Percentiles rank a stretch among this genome's conserved stretches.
phyloP scores from a whole-genome alignment of 371 early-diverging fungal species.

The Sporodiniella umbellata region DNA sequence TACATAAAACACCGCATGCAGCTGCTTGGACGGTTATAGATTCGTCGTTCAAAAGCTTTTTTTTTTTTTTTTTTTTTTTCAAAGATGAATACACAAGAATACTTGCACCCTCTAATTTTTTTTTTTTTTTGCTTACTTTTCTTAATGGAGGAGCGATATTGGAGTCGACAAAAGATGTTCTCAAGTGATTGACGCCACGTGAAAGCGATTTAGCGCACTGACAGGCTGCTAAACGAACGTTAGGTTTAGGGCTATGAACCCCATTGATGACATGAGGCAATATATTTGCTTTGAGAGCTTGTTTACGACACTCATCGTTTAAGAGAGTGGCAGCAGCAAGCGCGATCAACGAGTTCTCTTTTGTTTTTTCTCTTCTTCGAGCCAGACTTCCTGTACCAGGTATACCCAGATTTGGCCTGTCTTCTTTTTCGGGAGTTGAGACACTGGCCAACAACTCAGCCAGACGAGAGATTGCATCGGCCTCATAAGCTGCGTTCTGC shows the following conservation, averaged over 20 bases:
- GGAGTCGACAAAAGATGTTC: slow-evolving; percentile 83
- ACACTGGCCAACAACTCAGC: slow-evolving; percentile 55
- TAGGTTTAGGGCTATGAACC: slow-evolving; percentile 57
- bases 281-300: slow-evolving; percentile 78
- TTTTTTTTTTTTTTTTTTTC: no score
- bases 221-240: slow-evolving; percentile 78
- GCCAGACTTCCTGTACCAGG: slow-evolving; percentile 50
- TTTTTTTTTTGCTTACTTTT: no score
- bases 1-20: slow-evolving; percentile 83
- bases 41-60: slow-evolving; percentile 70
- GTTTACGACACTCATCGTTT: slow-evolving; percentile 79
- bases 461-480: slow-evolving; percentile 70
- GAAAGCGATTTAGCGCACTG: slow-evolving; percentile 77
- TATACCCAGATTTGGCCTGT: slow-evolving; percentile 29
- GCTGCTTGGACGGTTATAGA: slow-evolving; percentile 65
- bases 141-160: slow-evolving; percentile 73
- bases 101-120: no score
- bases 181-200: slow-evolving; percentile 74
- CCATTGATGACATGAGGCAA: slow-evolving; percentile 72
- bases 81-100: no score
- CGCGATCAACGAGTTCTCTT: slow-evolving; percentile 73
- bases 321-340: slow-evolving; percentile 73
- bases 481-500: slow-evolving; percentile 79
- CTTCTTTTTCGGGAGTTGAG: slow-evolving; percentile 40
- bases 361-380: slow-evolving; percentile 60